Base-by-base conservation (phyloP, 768 basidiomycete species). In the Daedaleopsis sinensis region DNA sequence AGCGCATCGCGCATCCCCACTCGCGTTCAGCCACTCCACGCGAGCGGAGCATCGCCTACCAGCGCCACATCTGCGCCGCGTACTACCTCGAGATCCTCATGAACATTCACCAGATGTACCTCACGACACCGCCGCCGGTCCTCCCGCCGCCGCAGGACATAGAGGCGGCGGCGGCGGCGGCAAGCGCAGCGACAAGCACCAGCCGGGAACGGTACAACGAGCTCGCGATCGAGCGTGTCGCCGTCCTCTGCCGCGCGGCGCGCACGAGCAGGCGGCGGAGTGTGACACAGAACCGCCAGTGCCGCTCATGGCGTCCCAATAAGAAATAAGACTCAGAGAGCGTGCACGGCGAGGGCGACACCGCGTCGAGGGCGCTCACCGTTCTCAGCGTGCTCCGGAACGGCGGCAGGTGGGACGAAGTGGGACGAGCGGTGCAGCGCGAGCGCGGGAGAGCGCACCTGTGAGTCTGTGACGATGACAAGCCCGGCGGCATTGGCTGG, bases 61-160 rank as follows among this genome's bases (percentile, higher is more conserved):
- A 83, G 61, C 70, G 79, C 36, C 77, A 80, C 65, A 76, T 73
- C 16, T 73, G 83, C 27, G 74, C 77, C 23, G 80, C 77, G 13
- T 82, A 81, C 80, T 82, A 80, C 65, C 72, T 81, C 27, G 73
- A 77, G 23, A 76, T 70, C 10, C 76, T 80, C 38, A 72, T 80
- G 59, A 82, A 81, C 60, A 68, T 85, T 2, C 78, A 79, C 65
- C 71, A 81, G 19, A 73, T 78, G 11, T 78, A 77, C 44, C 72
- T 78, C 23, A 79, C 75, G 63, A 76, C 76, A 35, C 52, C 67
- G 1, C 64, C 70, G 3, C 67, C 67, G 1, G 55, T 67, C 37
- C 63, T 67, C 2, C 61, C 65, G 0, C 60, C 62, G 8, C 60
- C 58, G 64, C 71, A 56, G 49, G 62, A 54, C 57, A 63, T 57